Percentiles rank a stretch among this genome's conserved stretches.
These are phyloP conservation scores for Cryptococcus sp. DNA, from an alignment of 1,284 basidiomycete genomes.

Conservation along the genomic window DNA sequence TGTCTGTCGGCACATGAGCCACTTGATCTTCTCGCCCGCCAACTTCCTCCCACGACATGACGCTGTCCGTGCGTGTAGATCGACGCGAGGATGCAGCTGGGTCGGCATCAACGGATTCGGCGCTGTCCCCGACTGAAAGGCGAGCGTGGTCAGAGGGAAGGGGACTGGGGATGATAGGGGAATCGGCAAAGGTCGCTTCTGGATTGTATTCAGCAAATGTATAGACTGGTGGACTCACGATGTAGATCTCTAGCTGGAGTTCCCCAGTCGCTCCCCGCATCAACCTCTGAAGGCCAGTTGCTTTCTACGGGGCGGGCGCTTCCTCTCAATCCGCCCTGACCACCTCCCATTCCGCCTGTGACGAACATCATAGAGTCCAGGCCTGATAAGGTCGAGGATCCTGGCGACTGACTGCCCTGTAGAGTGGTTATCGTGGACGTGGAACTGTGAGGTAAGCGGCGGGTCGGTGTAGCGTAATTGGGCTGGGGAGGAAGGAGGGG, in stretches of 20 bases:
- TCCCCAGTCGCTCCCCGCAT: slow-evolving; percentile 43
- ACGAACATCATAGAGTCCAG: slow-evolving; percentile 41
- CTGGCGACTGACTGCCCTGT: slow-evolving; percentile 27
- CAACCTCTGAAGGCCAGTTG: slow-evolving; percentile 33
- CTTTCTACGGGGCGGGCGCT: slow-evolving; percentile 6
- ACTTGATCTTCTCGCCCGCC: slow-evolving; percentile 31
- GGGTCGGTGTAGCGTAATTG: slow-evolving; percentile 26
- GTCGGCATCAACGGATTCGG: slow-evolving; percentile 1
- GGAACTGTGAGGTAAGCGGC: slow-evolving; percentile 31
- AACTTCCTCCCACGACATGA: slow-evolving; percentile 49
- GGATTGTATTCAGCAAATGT: neutral
- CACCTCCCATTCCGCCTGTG: slow-evolving; percentile 20
- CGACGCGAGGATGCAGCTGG: slow-evolving; percentile 8
- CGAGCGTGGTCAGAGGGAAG: neutral
- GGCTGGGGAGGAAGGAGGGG: slow-evolving; percentile 21
- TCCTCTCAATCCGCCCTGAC: slow-evolving; percentile 1
- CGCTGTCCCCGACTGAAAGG: neutral
- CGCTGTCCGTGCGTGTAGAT: slow-evolving; percentile 24
- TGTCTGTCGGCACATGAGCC: slow-evolving; percentile 27
- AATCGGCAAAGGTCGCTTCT: slow-evolving; percentile 27
- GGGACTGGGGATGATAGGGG: slow-evolving; percentile 12
- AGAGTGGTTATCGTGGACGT: slow-evolving; percentile 36
- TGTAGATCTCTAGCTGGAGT: slow-evolving; percentile 33
- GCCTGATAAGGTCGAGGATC: slow-evolving; percentile 23
- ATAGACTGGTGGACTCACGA: slow-evolving; percentile 20